phyloP scores from a whole-genome alignment of 2,329 filamentous ascomycete species.

The Xylariaceae sp. region DNA sequence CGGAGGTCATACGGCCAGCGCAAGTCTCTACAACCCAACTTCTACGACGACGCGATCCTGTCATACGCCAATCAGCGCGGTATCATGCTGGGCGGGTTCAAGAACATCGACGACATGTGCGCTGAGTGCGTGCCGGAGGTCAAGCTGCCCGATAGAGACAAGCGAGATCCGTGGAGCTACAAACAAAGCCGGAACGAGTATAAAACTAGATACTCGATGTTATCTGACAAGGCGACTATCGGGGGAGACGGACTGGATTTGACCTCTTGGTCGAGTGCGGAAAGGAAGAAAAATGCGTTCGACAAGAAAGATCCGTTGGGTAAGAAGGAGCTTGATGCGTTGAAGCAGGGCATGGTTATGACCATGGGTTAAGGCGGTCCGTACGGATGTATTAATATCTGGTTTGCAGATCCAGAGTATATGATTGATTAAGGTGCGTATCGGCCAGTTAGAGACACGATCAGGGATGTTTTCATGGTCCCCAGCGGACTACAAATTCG shows the following conservation, averaged over 20 bases:
- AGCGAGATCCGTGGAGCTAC: constrained; percentile 29
- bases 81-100: constrained; percentile 30
- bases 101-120: constrained; percentile 25
- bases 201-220: constrained; percentile 8
- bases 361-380: constrained; percentile 4
- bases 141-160: constrained; percentile 25
- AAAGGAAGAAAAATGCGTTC: constrained; percentile 34
- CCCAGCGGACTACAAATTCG: too few relatives aligned
- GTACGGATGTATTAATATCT: too few relatives aligned
- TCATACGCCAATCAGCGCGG: constrained; percentile 35
- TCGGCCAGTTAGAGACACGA: too few relatives aligned
- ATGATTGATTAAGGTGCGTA: too few relatives aligned
- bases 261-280: constrained; percentile 31
- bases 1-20: constrained; percentile 18
- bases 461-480: too few relatives aligned
- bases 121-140: constrained; percentile 24
- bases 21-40: constrained; percentile 19
- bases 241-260: constrained; percentile 40
- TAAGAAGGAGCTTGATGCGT: constrained; percentile 30
- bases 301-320: constrained; percentile 36
- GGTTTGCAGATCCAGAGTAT: too few relatives aligned
- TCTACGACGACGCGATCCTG: constrained; percentile 33
- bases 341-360: constrained; percentile 38
- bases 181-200: constrained; percentile 24
- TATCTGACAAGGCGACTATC: constrained; percentile 18